A percentile compares a stretch with the other conserved stretches of the same genome.
phyloP scores from a whole-genome alignment of 169 alveolate species.

The Plasmodium cynomolgi region DNA sequence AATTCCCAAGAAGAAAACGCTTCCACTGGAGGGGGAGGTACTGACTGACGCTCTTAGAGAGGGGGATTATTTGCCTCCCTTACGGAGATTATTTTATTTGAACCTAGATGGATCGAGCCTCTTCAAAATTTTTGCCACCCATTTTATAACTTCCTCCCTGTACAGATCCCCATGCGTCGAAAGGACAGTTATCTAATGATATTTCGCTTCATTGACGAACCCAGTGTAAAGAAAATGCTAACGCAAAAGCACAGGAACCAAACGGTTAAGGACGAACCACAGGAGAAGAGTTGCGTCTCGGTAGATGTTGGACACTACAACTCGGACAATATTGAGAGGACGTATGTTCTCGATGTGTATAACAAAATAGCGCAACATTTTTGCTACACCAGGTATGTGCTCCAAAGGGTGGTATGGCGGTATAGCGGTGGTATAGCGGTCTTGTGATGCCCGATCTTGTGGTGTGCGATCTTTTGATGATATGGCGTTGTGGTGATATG shows the following conservation, averaged over 20 bases:
- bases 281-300: slow-evolving; percentile 29
- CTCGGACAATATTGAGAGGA: slow-evolving; percentile 21
- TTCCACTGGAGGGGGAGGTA: slow-evolving; percentile 14
- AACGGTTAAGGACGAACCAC: slow-evolving; percentile 8
- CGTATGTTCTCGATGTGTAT: slow-evolving; percentile 48
- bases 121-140: neutral
- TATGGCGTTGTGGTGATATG: too few relatives aligned
- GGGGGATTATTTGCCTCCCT: too few relatives aligned
- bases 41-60: neutral
- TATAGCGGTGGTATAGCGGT: neutral
- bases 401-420: neutral
- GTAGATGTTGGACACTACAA: neutral
- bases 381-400: slow-evolving; percentile 29
- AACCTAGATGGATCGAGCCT: neutral
- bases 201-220: slow-evolving; percentile 33
- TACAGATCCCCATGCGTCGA: slow-evolving; percentile 17
- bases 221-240: slow-evolving; percentile 7
- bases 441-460: too few relatives aligned
- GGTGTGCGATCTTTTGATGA: too few relatives aligned
- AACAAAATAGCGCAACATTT: slow-evolving; percentile 48
- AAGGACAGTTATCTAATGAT: slow-evolving; percentile 21
- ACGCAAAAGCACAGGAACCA: slow-evolving; percentile 19
- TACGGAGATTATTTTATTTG: too few relatives aligned
- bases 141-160: neutral
- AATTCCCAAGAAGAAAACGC: slow-evolving; percentile 32